A percentile compares a stretch with the other conserved stretches of the same genome.
phyloP scores from a whole-genome alignment of 306 rosid genomes.

The Inga leiocalycina region DNA sequence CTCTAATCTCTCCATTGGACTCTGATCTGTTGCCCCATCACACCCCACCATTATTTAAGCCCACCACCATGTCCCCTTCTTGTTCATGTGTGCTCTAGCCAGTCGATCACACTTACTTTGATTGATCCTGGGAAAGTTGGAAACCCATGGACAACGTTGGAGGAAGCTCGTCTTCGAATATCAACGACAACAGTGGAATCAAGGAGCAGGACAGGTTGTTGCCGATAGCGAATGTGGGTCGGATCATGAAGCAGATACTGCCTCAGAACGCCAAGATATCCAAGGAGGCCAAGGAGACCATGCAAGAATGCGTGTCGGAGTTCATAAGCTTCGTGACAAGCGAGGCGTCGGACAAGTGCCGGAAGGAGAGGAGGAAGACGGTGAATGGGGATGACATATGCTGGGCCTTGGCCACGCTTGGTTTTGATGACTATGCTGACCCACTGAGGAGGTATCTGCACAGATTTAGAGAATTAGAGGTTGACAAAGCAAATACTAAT shows the following conservation, averaged over 20 bases:
- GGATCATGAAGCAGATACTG: slow-evolving; percentile 88
- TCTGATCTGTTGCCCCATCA: slow-evolving; percentile 18
- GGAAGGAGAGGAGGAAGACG: slow-evolving; percentile 87
- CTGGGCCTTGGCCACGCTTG: slow-evolving; percentile 79
- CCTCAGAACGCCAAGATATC: slow-evolving; percentile 88
- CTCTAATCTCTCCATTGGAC: slow-evolving; percentile 33
- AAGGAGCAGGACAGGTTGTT: slow-evolving; percentile 85
- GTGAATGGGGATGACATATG: slow-evolving; percentile 93
- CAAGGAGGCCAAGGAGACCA: slow-evolving; percentile 87
- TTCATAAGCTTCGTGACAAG: slow-evolving; percentile 91
- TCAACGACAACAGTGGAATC: slow-evolving; percentile 37
- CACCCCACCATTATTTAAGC: slow-evolving; percentile 38
- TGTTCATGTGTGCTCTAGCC: not conserved
- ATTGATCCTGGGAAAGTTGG: not conserved
- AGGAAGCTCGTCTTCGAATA: slow-evolving; percentile 37
- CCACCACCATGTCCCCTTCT: slow-evolving; percentile 25
- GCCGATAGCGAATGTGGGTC: slow-evolving; percentile 93
- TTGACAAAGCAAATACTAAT: slow-evolving; percentile 49
- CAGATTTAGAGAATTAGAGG: slow-evolving; percentile 73
- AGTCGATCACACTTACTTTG: not conserved
- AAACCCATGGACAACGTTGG: slow-evolving; percentile 40
- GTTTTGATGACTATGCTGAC: slow-evolving; percentile 84
- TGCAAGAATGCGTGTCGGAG: slow-evolving; percentile 95
- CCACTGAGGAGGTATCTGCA: slow-evolving; percentile 75
- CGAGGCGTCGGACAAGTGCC: slow-evolving; percentile 91